Evolutionary conservation across 352 stramenopile genomes (phyloP).

Genomic region (Globisporangium yorkense): DNA sequence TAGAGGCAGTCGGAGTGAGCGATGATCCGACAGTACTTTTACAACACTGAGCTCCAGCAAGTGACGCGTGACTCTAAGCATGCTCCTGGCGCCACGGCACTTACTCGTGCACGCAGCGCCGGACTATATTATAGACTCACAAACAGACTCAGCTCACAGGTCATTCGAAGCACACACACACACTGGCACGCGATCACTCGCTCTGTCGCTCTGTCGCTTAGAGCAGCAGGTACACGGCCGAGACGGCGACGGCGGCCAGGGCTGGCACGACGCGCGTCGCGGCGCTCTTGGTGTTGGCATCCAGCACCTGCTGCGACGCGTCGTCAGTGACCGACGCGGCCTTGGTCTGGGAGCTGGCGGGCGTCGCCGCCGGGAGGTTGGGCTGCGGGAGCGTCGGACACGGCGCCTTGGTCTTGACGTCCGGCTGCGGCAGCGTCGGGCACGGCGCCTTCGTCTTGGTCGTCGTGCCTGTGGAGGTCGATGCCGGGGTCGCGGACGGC

Average conservation of each 20-base stretch:
- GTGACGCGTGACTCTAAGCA: not conserved
- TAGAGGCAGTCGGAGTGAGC: too few relatives aligned
- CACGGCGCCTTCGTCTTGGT: constrained; percentile 13
- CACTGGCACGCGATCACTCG: not conserved
- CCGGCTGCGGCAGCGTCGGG: constrained; percentile 22
- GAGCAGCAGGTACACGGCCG: constrained; percentile 36
- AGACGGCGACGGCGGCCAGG: constrained; percentile 26
- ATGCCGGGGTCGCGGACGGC: constrained; percentile 7
- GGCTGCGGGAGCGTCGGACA: constrained; percentile 26
- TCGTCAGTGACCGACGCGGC: constrained; percentile 7
- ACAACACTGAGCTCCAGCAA: not conserved
- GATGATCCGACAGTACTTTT: not conserved
- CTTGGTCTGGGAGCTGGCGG: constrained; percentile 14
- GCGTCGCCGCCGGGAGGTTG: constrained; percentile 13
- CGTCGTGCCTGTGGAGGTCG: constrained; percentile 4
- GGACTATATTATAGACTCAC: constrained; percentile 4
- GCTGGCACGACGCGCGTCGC: constrained; percentile 20
- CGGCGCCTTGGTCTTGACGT: constrained; percentile 11
- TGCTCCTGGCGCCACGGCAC: not conserved
- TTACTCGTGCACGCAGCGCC: not conserved
- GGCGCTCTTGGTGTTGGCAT: constrained; percentile 36
- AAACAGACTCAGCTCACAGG: not conserved
- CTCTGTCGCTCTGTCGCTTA: constrained; percentile 13
- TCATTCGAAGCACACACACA: constrained; percentile 1
- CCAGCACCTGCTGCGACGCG: constrained; percentile 14